Base-by-base conservation (phyloP, 768 basidiomycete genomes). In the Serendipita sp. region DNA sequence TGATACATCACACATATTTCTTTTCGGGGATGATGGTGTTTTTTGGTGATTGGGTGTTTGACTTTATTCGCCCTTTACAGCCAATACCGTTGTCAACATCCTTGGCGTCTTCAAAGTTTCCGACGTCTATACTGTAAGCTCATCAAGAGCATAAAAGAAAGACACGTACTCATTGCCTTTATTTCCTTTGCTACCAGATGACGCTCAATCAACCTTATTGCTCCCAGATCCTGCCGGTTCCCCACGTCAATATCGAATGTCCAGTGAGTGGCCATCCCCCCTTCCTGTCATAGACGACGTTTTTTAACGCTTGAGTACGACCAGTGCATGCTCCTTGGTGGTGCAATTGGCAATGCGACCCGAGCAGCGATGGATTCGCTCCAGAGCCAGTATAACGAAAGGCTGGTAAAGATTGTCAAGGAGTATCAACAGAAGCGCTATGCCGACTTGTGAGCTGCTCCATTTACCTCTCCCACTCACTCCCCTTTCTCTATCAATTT, bases 281-380 rank as follows among this genome's bases (percentile, higher is more conserved):
- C n/a, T n/a, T n/a, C 20, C 42, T 42, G 42, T 42, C 11, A 11
- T 20, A 20, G 13, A 13, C 9, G 50, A 11, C 14, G 13, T n/a
- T n/a, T 31, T 33, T 13, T 30, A 2, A 33, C 31, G 20, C 24
- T 14, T 14, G 20, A 11, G 17, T 17, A 53, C 16, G 9, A 1
- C n/a, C 14, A 62, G 62, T 63, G 62, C 44, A 53, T 53, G 17
- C 62, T 63, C 16, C 31, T 58, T 5, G 33, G 50, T n/a, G 62
- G 50, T 24, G 48, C 50, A 28, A 24, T 42, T 20, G 62, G 62
- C 0, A 56, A 63, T 24, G 51, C 33, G 5, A 63, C 62, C 24
- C 48, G 62, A 17, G 22, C 51, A 16, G 22, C 42, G 34, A 63
- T 63, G 62, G 51, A 63, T 28, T 24, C 20, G 17, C 62, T 63